Base-by-base conservation (phyloP, 208 protist species). In the Leishmania braziliensis region DNA sequence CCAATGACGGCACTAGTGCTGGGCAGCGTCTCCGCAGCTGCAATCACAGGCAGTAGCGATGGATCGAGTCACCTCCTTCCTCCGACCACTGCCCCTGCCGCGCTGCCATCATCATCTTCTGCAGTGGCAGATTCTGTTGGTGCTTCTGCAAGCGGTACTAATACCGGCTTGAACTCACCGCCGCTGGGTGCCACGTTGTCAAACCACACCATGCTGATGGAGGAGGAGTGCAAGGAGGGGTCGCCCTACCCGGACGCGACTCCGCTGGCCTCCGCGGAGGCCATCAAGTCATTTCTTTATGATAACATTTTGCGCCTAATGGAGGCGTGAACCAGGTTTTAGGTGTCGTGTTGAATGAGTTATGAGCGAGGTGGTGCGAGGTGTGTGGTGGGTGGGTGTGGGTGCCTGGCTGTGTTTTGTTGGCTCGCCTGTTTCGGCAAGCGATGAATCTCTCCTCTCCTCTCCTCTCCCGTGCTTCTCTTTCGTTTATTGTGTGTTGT, bases 241-340 rank as follows among this genome's bases (percentile, higher is more conserved):
- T 88, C 84, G 36, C 78, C 78, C 12, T 83, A 89, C 26, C 72
- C 81, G 26, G 78, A 82, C 18, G 46, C 77, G 6, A 83, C 71
- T 23, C 91, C 91, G 36, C 68, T 94, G n/a, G 81, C 80, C 53
- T 94, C 86, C 5, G 56, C 74, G 0, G 79, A 83, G 50, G 71
- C 79, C 16, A 86, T 94, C 65, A 91, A 90, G 78, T 81, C 84
- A n/a, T 94, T 94, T 70, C 73, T 94, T 69, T 84, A 84, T 36
- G 81, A 89, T 60, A 83, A 91, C 33, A 71, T 87, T 50, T 51
- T 91, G 66, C 65, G 79, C 60, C 66, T 62, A 10, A 84, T 87
- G 79, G 46, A 70, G 18, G 29, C 43, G 9, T 86, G 65, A 79
- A 23, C 29, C 43, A 29, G 0, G 23, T 66, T 39, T 66, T 18